Base-by-base conservation (phyloP, 768 basidiomycete genomes). In the Lactarius sanguifluus region DNA sequence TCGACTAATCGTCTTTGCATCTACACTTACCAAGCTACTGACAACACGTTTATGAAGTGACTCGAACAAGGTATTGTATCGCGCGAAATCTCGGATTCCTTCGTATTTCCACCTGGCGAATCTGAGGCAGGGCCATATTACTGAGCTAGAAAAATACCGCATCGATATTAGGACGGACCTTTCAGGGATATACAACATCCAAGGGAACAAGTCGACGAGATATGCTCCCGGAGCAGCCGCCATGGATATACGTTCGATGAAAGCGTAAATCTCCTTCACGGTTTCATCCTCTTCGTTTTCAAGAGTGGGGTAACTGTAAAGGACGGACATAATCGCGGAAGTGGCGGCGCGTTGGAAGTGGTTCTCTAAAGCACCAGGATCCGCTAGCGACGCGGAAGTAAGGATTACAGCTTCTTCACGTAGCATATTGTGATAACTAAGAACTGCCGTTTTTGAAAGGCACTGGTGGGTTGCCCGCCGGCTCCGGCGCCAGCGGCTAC, bases 21-120 rank as follows among this genome's bases (percentile, higher is more conserved):
- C 5, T 20, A 23, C n/a, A 58, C 61, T 28, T 41, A 68, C 69
- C 58, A 70, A 47, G 20, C 41, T 25, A 6, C 40, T 55, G 38
- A 23, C 16, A 38, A 69, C 70, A 59, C 57, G 57, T 12, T 64
- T 30, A 12, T 60, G 40, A 40, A 72, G 57, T 18, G 56, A 52
- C 52, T 69, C 65, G 25, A 72, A 68, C 59, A 70, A 57, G 23
- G 20, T 34, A 41, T 30, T 63, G 28, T 9, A 25, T 28, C 20
- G 23, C 30, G 9, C 20, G 36, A 70, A 58, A 40, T 61, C 41
- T 36, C 50, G 34, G 23, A 45, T 45, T 30, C 59, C 71, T 25
- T 71, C 70, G 34, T 68, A 70, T 43, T 72, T 72, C 71, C 71
- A 72, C 32, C 62, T 64, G 7, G 70, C 64, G 23, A 70, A 52